phyloP scores from a whole-genome alignment of 2,329 filamentous ascomycete species.

The Fusarium agapanthi region DNA sequence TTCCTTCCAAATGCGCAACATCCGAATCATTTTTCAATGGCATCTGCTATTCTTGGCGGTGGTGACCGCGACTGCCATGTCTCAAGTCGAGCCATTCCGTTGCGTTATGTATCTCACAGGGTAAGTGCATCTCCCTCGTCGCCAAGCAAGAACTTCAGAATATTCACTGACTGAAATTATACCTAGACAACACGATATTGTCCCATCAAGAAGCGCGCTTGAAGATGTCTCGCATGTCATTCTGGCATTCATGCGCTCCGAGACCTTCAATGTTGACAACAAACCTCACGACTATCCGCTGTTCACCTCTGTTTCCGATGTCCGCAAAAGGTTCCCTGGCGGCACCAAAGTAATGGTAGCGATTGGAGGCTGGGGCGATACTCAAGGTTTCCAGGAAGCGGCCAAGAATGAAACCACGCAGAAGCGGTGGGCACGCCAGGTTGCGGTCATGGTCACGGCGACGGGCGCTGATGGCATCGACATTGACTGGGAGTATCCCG shows the following conservation, averaged over 20 bases:
- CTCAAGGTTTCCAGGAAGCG: conserved; percentile 66
- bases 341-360: conserved; percentile 73
- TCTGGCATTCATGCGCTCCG: conserved; percentile 66
- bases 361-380: conserved; percentile 80
- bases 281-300: conserved; percentile 56
- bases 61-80: neutral
- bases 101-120: conserved; percentile 62
- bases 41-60: neutral
- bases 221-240: conserved; percentile 64
- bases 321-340: conserved; percentile 57
- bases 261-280: conserved; percentile 58
- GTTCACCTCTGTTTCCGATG: conserved; percentile 60
- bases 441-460: conserved; percentile 67
- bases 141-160: neutral
- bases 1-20: neutral
- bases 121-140: conserved; percentile 38
- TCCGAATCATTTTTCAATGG: neutral
- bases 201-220: conserved; percentile 51
- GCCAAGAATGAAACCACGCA: conserved; percentile 62
- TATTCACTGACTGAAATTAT: conserved; percentile 30
- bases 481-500: conserved; percentile 73
- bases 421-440: conserved; percentile 68
- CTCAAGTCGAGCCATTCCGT: conserved; percentile 25
- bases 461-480: conserved; percentile 72
- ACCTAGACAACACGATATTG: conserved; percentile 57